Percentiles rank a stretch among this genome's conserved stretches.
Conservation (phyloP, 192 early-diverging fungal genomes). For the Podila epigama region DNA sequence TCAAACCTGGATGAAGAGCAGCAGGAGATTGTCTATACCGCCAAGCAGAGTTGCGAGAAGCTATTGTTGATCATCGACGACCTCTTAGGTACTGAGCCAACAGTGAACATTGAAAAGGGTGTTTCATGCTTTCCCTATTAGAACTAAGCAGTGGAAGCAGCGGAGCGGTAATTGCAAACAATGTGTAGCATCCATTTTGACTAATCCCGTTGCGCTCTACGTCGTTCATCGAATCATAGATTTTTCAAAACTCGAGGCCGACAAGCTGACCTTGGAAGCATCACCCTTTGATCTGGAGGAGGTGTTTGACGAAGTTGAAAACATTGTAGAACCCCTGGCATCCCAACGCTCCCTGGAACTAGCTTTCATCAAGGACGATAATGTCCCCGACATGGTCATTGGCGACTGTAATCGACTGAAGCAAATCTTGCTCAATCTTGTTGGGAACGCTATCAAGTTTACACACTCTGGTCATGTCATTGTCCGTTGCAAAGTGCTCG, state of each 20-base stretch:
- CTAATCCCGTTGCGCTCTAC: too few relatives aligned
- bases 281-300: conserved; percentile 59
- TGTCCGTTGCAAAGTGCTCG: conserved; percentile 53
- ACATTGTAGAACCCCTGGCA: conserved; percentile 60
- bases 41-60: conserved; percentile 60
- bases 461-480: conserved; percentile 65
- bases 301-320: conserved; percentile 65
- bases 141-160: too few relatives aligned
- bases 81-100: background rate
- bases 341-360: conserved; percentile 62
- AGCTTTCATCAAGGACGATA: conserved; percentile 56
- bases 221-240: too few relatives aligned
- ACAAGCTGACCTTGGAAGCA: conserved; percentile 58
- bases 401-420: conserved; percentile 64
- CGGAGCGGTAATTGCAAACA: too few relatives aligned
- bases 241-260: conserved; percentile 68
- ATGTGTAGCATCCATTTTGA: too few relatives aligned
- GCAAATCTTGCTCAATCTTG: conserved; percentile 66
- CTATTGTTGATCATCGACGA: conserved; percentile 57
- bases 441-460: conserved; percentile 76
- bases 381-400: conserved; percentile 61
- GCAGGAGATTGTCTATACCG: conserved; percentile 54
- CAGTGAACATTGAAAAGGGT: background rate
- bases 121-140: too few relatives aligned
- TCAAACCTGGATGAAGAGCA: conserved; percentile 58